Evolutionary conservation across 2,329 filamentous ascomycete genomes (phyloP).

Genomic region (Zasmidium cellare): DNA sequence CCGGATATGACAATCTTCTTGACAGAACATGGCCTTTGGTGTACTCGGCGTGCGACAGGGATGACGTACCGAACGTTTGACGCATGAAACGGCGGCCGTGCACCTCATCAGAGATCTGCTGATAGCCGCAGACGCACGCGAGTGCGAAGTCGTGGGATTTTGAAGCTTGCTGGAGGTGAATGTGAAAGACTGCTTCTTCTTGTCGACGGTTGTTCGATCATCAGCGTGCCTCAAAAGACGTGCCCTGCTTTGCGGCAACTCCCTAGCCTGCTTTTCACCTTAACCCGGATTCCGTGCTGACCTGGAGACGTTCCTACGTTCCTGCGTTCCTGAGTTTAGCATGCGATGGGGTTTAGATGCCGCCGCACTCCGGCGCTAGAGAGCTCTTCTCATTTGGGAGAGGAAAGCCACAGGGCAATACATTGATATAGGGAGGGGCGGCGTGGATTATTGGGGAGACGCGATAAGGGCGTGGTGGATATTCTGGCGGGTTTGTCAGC

Average conservation of each 20-base stretch:
- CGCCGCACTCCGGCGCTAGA: constrained; percentile 4
- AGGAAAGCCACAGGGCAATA: background rate
- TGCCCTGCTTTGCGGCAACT: background rate
- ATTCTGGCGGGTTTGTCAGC: background rate
- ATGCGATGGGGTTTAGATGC: background rate
- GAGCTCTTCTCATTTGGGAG: background rate
- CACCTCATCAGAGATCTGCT: constrained; percentile 1
- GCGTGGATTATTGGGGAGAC: background rate
- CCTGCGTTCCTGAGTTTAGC: background rate
- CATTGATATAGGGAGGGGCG: background rate
- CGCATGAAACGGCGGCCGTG: background rate
- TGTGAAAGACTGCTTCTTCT: too few species aligned
- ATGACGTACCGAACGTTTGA: background rate
- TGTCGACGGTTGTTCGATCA: background rate
- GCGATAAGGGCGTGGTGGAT: constrained; percentile 1
- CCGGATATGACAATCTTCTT: background rate
- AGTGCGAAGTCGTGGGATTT: constrained; percentile 2
- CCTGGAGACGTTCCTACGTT: background rate
- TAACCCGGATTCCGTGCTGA: background rate
- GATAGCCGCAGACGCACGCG: background rate
- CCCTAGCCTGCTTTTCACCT: background rate
- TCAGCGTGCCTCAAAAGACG: background rate
- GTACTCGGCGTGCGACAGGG: background rate
- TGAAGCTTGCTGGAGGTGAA: constrained; percentile 4
- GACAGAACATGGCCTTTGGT: background rate